A percentile compares a stretch with the other conserved stretches of the same genome.
phyloP scores from a whole-genome alignment of 257 asterid genomes.

The Solanum okadae region DNA sequence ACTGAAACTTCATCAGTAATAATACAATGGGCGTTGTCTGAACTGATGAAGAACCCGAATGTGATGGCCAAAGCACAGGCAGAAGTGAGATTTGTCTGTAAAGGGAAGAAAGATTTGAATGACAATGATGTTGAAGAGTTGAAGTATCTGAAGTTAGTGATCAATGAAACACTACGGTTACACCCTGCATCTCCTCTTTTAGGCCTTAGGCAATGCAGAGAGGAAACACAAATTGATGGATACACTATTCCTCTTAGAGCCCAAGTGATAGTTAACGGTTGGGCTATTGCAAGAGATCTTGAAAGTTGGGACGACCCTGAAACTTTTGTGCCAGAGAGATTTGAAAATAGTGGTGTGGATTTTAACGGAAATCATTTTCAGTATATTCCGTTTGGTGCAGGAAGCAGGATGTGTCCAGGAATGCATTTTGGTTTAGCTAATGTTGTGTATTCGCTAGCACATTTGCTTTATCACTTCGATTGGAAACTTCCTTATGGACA shows the following conservation, averaged over 20 bases:
- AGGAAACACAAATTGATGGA: neutral
- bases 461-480: no score
- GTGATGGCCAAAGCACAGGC: neutral
- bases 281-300: constrained; percentile 6
- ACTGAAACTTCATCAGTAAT: constrained; percentile 1
- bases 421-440: no score
- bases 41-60: constrained; percentile 5
- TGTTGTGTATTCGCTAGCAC: no score
- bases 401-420: no score
- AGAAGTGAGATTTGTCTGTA: neutral
- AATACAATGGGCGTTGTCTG: constrained; percentile 7
- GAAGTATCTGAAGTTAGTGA: neutral
- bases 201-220: neutral
- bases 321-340: neutral
- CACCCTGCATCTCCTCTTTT: constrained; percentile 5
- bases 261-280: no score
- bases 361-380: no score
- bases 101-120: neutral
- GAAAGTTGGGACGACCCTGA: constrained; percentile 5
- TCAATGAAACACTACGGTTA: constrained; percentile 10
- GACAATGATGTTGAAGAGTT: constrained; percentile 1
- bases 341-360: no score
- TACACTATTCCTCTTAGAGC: neutral
- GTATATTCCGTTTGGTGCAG: no score
- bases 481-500: no score